phyloP scores from a whole-genome alignment of 257 asterid species.

The Solanum sparsipilum region DNA sequence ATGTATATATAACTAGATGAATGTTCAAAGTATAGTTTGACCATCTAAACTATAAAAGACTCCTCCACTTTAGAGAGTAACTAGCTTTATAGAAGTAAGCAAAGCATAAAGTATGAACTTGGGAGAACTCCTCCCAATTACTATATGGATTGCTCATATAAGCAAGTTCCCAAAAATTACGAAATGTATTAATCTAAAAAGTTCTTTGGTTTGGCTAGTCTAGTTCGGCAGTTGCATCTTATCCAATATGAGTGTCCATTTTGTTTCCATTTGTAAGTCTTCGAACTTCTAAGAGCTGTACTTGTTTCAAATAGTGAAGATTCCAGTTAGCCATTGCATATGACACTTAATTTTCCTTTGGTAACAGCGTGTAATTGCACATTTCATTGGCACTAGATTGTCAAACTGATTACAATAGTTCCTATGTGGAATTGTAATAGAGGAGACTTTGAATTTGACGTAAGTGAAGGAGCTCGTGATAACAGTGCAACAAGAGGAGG shows the following conservation, averaged over 20 bases:
- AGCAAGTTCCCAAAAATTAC: neutral
- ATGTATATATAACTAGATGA: neutral
- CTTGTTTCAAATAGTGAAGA: neutral
- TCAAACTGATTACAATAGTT: neutral
- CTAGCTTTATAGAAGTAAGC: neutral
- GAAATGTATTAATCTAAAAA: neutral
- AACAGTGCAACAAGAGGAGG: slow-evolving; percentile 38
- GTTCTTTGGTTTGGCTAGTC: neutral
- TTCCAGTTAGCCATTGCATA: neutral
- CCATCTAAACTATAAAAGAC: neutral
- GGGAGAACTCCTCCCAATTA: neutral
- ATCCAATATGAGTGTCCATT: neutral
- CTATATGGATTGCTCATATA: neutral
- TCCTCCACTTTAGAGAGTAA: neutral
- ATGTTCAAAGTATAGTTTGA: neutral
- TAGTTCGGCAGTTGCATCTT: neutral
- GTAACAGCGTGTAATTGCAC: neutral
- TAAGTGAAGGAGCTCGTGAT: slow-evolving; percentile 58
- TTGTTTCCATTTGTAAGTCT: neutral
- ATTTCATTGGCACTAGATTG: neutral
- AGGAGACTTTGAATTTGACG: neutral
- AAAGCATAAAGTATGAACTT: neutral
- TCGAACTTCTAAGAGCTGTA: neutral
- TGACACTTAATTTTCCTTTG: neutral
- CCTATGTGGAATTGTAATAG: neutral